These are phyloP conservation scores for Fusarium sp. DNA, from an alignment of 2,329 filamentous ascomycete species.

Conservation along the genomic window DNA sequence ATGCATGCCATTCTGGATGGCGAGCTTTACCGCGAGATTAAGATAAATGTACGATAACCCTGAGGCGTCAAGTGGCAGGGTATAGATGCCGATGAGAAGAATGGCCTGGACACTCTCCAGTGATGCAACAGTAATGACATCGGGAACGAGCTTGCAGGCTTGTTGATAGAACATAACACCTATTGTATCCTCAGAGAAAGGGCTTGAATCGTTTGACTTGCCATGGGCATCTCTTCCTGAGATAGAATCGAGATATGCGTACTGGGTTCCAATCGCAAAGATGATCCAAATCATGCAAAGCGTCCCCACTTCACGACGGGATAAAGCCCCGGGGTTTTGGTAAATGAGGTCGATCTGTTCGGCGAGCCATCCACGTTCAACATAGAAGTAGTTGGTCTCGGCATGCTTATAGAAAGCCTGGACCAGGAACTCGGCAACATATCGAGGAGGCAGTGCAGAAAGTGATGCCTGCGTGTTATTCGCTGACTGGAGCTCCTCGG, in stretches of 20 bases:
- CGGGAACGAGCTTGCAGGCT: slow-evolving; percentile 61
- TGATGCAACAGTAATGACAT: slow-evolving; percentile 64
- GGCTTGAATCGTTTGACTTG: slow-evolving; percentile 35
- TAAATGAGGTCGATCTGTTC: slow-evolving; percentile 53
- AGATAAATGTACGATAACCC: slow-evolving; percentile 66
- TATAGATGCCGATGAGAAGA: slow-evolving; percentile 63
- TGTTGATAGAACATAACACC: slow-evolving; percentile 65
- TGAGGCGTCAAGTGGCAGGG: slow-evolving; percentile 63
- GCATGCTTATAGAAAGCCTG: slow-evolving; percentile 58
- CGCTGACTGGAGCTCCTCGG: slow-evolving; percentile 55
- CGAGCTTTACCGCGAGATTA: slow-evolving; percentile 62
- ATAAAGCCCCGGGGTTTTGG: slow-evolving; percentile 47
- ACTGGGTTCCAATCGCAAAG: slow-evolving; percentile 60
- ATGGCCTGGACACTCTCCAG: slow-evolving; percentile 66
- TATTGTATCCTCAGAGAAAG: slow-evolving; percentile 59
- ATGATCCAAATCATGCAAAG: slow-evolving; percentile 57
- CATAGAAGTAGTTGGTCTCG: slow-evolving; percentile 58
- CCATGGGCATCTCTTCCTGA: slow-evolving; percentile 29
- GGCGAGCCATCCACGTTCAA: slow-evolving; percentile 54
- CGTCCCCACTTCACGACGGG: slow-evolving; percentile 51
- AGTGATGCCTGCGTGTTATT: slow-evolving; percentile 50
- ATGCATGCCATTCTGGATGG: slow-evolving; percentile 69
- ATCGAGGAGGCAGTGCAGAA: slow-evolving; percentile 54
- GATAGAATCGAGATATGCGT: slow-evolving; percentile 55
- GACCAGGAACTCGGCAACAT: slow-evolving; percentile 56